Evolutionary conservation across 768 basidiomycete species (phyloP).

Genomic region (Leccinum truebloodii): DNA sequence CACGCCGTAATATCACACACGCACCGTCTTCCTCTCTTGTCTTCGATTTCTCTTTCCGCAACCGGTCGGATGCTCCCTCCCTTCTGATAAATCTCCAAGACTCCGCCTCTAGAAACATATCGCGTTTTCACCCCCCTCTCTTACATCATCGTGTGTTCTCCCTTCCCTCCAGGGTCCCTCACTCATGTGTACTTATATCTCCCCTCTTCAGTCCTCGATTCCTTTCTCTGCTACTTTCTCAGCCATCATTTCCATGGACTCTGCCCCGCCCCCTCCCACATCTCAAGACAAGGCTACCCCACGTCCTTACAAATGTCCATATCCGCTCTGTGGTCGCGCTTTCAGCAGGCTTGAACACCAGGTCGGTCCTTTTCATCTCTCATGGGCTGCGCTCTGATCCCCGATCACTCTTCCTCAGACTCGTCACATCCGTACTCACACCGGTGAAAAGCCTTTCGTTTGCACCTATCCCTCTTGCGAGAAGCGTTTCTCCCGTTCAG

Average conservation of each 20-base stretch:
- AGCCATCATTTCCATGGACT: conserved; percentile 27
- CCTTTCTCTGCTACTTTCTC: conserved; percentile 16
- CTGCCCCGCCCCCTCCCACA: conserved; percentile 6
- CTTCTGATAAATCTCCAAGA: conserved; percentile 24
- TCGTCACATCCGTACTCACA: conserved; percentile 96
- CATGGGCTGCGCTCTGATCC: conserved; percentile 16
- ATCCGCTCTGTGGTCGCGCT: conserved; percentile 86
- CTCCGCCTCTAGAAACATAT: conserved; percentile 23
- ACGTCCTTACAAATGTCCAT: conserved; percentile 96
- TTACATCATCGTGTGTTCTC: conserved; percentile 26
- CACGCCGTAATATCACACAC: conserved; percentile 31
- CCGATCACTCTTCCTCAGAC: conserved; percentile 54
- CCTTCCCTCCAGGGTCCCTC: conserved; percentile 15
- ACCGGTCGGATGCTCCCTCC: conserved; percentile 14
- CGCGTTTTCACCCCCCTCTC: conserved; percentile 10
- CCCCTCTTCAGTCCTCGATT: conserved; percentile 22
- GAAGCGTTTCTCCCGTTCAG: conserved; percentile 97
- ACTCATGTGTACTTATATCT: conserved; percentile 33
- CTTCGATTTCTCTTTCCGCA: conserved; percentile 27
- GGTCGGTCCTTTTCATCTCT: conserved; percentile 45
- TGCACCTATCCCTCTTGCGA: conserved; percentile 95
- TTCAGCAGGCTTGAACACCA: conserved; percentile 97
- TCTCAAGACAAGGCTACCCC: conserved; percentile 44
- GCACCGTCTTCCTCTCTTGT: conserved; percentile 15
- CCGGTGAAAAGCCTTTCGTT: conserved; percentile 95